These are phyloP conservation scores for Ophiostoma montium DNA, from an alignment of 2,329 filamentous ascomycete genomes.

Conservation along the genomic window DNA sequence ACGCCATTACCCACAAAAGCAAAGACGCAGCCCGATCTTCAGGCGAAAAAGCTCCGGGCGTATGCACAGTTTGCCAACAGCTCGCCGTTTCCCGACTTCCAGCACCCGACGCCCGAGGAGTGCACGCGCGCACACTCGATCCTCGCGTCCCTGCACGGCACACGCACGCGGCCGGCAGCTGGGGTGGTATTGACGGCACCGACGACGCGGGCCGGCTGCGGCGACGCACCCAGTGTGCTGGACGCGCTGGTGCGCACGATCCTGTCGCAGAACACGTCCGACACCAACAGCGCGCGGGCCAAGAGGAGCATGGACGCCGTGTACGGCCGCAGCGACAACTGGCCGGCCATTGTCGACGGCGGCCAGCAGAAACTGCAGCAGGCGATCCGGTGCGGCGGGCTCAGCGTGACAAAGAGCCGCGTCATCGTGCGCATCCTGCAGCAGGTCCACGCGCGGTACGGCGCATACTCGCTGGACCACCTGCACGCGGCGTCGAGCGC, in stretches of 20 bases:
- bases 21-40: background rate
- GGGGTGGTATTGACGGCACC: background rate
- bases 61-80: background rate
- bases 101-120: background rate
- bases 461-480: background rate
- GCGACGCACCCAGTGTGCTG: background rate
- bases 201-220: background rate
- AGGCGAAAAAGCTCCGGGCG: background rate
- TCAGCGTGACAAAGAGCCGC: background rate
- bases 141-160: background rate
- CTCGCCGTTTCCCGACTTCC: background rate
- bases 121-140: background rate
- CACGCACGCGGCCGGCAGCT: background rate
- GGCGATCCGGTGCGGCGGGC: background rate
- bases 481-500: background rate
- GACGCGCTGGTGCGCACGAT: conserved; percentile 1
- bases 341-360: background rate
- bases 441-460: background rate
- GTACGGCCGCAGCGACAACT: background rate
- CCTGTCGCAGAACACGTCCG: background rate
- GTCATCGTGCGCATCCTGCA: background rate
- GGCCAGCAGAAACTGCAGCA: conserved; percentile 1
- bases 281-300: background rate
- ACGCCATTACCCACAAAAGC: background rate
- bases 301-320: background rate